These are phyloP conservation scores for Phialophora tarda DNA, from an alignment of 2,329 filamentous ascomycete genomes.

Conservation along the genomic window DNA sequence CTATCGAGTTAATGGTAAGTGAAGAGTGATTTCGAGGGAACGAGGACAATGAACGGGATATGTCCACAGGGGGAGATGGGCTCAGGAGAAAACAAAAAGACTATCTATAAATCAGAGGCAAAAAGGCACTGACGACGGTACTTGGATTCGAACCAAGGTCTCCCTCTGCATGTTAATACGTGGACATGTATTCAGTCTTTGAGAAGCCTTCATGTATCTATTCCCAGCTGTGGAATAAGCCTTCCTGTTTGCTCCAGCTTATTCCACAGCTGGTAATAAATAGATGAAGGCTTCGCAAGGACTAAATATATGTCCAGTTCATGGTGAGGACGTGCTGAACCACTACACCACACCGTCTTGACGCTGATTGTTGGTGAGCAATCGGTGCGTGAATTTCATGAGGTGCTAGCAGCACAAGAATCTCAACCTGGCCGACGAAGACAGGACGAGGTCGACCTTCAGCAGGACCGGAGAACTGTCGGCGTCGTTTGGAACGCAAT, in stretches of 20 bases:
- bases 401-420: background rate
- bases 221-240: no score
- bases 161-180: background rate
- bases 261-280: background rate
- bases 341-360: background rate
- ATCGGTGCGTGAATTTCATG: background rate
- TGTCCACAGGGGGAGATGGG: background rate
- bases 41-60: background rate
- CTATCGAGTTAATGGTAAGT: background rate
- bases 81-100: background rate
- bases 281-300: background rate
- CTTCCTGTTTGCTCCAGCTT: background rate
- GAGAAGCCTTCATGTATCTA: no score
- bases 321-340: background rate
- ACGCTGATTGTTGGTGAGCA: background rate
- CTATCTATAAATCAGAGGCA: background rate
- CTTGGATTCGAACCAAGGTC: slow-evolving; percentile 1
- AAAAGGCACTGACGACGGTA: background rate
- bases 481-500: no score
- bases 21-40: background rate
- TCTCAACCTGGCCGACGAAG: background rate
- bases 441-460: no score
- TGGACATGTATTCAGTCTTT: no score
- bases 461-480: no score
- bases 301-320: background rate